Percentiles rank a stretch among this genome's conserved stretches.
Evolutionary conservation across 169 alveolate genomes (phyloP).

Genomic region (Plasmodium inui): DNA sequence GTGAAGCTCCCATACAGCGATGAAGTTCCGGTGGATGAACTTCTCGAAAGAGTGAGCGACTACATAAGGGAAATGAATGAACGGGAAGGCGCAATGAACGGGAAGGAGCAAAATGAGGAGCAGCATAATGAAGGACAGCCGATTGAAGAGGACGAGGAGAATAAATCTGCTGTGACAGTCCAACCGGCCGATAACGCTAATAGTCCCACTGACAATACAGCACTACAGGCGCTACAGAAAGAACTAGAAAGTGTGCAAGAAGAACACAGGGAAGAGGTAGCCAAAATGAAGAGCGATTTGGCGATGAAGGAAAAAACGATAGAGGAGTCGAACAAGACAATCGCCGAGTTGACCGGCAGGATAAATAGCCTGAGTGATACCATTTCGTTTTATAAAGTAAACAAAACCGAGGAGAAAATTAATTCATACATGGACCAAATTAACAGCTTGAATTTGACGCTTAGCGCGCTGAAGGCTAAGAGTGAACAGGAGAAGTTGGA

Average conservation of each 20-base stretch:
- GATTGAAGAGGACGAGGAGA: neutral
- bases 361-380: constrained; percentile 17
- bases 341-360: constrained; percentile 7
- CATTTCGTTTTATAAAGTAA: neutral
- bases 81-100: neutral
- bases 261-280: constrained; percentile 1
- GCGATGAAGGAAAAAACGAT: constrained; percentile 26
- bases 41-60: constrained; percentile 1
- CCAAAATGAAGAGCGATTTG: neutral
- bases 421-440: neutral
- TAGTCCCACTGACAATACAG: neutral
- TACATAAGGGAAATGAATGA: constrained; percentile 1
- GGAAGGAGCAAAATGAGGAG: neutral
- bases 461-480: constrained; percentile 5
- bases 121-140: neutral
- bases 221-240: neutral
- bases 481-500: constrained; percentile 17
- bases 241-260: neutral
- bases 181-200: neutral
- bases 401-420: neutral
- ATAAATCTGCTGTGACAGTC: neutral
- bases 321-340: constrained; percentile 18
- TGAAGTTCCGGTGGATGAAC: constrained; percentile 1
- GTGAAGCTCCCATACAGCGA: constrained; percentile 12
- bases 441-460: neutral